These are phyloP conservation scores for Cryptococcus wingfieldii DNA, from an alignment of 1,284 basidiomycete genomes.

Conservation along the genomic window DNA sequence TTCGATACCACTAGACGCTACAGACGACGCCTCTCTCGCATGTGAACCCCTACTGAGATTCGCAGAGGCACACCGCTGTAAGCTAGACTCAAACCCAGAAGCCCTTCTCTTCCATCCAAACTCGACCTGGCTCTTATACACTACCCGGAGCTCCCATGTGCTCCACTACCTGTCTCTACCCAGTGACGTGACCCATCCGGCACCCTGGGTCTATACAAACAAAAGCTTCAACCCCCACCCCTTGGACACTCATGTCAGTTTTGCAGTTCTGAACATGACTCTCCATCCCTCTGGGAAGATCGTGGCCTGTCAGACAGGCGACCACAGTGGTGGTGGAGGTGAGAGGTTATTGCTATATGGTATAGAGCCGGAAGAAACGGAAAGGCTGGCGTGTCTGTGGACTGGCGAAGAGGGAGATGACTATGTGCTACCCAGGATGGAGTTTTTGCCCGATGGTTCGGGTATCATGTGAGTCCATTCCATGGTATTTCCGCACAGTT, in stretches of 20 bases:
- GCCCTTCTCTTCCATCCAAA: slow-evolving; percentile 38
- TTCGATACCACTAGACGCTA: slow-evolving; percentile 31
- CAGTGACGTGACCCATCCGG: neutral
- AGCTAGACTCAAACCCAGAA: slow-evolving; percentile 44
- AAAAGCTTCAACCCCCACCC: slow-evolving; percentile 48
- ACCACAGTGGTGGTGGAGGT: slow-evolving; percentile 41
- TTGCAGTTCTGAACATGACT: slow-evolving; percentile 61
- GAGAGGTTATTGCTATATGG: slow-evolving; percentile 41
- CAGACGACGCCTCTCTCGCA: slow-evolving; percentile 35
- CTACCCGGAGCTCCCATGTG: slow-evolving; percentile 35
- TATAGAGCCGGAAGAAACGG: slow-evolving; percentile 33
- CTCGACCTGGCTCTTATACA: slow-evolving; percentile 36
- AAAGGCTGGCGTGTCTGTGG: slow-evolving; percentile 43
- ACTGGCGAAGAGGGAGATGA: slow-evolving; percentile 41
- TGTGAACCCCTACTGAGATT: slow-evolving; percentile 37
- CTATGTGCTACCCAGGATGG: slow-evolving; percentile 47
- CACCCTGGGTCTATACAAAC: slow-evolving; percentile 16
- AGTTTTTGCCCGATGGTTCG: slow-evolving; percentile 44
- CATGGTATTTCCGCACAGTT: neutral
- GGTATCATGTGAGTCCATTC: slow-evolving; percentile 37
- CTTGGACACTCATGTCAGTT: slow-evolving; percentile 45
- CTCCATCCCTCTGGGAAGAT: slow-evolving; percentile 43
- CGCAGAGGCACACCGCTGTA: slow-evolving; percentile 24
- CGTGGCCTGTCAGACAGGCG: slow-evolving; percentile 47
- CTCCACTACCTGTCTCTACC: slow-evolving; percentile 31